Conservation (phyloP, 2,329 filamentous ascomycete genomes). For the Sarocladium strictum region DNA sequence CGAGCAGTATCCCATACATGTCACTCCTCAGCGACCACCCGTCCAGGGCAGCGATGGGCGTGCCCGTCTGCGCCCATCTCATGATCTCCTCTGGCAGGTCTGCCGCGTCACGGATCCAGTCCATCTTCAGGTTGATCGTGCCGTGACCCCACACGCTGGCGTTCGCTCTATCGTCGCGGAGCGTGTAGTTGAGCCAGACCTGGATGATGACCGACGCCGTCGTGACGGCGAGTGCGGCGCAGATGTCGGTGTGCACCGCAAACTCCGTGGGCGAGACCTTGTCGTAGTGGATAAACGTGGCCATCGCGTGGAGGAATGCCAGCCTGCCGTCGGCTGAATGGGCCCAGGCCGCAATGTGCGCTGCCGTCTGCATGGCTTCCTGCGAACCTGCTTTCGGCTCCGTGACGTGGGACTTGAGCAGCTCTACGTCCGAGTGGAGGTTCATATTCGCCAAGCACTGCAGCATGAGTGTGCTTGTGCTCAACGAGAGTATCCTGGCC, state of each 20-base stretch:
- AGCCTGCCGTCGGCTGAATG: neutral
- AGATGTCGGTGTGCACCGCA: neutral
- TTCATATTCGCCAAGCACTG: slow-evolving; percentile 31
- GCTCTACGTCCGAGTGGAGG: slow-evolving; percentile 27
- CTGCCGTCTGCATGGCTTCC: slow-evolving; percentile 16
- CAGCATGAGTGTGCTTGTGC: slow-evolving; percentile 27
- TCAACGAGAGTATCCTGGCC: slow-evolving; percentile 22
- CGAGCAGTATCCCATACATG: neutral
- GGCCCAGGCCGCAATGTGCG: slow-evolving; percentile 15
- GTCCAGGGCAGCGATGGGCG: neutral
- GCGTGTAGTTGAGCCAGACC: neutral
- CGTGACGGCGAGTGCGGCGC: neutral
- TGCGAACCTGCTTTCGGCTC: slow-evolving; percentile 12
- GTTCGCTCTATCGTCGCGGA: neutral
- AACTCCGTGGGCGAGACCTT: neutral
- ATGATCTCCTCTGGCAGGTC: neutral
- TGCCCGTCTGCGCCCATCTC: neutral
- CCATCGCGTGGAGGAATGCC: neutral
- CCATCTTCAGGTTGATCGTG: neutral
- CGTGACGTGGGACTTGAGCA: slow-evolving; percentile 21
- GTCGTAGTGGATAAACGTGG: neutral
- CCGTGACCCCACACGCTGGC: neutral
- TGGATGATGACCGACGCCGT: neutral
- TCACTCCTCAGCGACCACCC: neutral
- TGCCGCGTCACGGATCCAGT: neutral